Percentiles rank a stretch among this genome's conserved stretches.
Conservation (phyloP, 306 rosid species). For the Herpetospermum pedunculosum region DNA sequence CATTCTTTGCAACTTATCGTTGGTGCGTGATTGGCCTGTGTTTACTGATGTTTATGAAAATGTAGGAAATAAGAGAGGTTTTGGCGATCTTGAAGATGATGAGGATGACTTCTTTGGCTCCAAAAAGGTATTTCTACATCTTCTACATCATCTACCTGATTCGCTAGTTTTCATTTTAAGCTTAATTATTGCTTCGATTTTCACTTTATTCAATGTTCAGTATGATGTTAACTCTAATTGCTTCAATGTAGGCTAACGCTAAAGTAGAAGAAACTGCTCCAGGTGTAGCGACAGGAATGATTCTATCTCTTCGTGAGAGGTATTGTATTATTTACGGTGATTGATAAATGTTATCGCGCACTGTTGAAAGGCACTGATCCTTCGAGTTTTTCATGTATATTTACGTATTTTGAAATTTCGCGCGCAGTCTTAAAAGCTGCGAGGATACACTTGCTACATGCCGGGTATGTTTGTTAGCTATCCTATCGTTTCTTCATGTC, state of each 20-base stretch:
- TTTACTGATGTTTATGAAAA: constrained; percentile 3
- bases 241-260: constrained; percentile 30
- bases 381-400: constrained; percentile 8
- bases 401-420: neutral
- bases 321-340: constrained; percentile 7
- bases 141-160: neutral
- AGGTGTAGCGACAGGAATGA: constrained; percentile 84
- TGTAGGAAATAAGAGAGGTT: constrained; percentile 52
- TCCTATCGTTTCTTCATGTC: neutral
- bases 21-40: constrained; percentile 4
- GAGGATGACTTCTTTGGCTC: constrained; percentile 49
- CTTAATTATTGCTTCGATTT: neutral
- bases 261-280: constrained; percentile 81
- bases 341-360: neutral
- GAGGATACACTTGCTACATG: constrained; percentile 57
- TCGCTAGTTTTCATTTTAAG: neutral
- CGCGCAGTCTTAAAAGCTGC: constrained; percentile 68
- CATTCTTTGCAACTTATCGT: neutral
- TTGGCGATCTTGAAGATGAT: constrained; percentile 54
- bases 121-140: constrained; percentile 40
- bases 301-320: constrained; percentile 93
- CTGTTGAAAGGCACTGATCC: neutral
- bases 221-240: neutral
- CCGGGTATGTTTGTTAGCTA: constrained; percentile 34
- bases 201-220: neutral